Evolutionary conservation across 768 basidiomycete species (phyloP).

Genomic region (Pleurotus eryngii): DNA sequence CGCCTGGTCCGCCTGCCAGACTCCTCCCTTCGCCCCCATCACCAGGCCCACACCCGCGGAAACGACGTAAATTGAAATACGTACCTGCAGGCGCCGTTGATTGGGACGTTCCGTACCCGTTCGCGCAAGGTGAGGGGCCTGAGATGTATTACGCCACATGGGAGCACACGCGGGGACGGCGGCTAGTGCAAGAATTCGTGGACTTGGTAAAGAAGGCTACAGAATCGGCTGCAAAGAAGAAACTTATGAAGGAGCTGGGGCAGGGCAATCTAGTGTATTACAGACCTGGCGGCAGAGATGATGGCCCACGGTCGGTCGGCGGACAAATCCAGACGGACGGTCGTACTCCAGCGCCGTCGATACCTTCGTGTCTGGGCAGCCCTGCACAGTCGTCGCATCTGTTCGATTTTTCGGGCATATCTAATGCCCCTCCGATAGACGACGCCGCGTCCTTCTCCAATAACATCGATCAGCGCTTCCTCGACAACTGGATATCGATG

Average conservation of each 20-base stretch:
- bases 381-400: constrained; percentile 17
- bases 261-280: constrained; percentile 5
- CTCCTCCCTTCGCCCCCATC: background rate
- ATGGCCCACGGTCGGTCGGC: background rate
- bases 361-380: constrained; percentile 35
- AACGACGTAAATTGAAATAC: constrained; percentile 59
- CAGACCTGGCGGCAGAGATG: background rate
- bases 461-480: constrained; percentile 33
- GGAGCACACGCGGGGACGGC: constrained; percentile 61
- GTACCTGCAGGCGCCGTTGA: constrained; percentile 80
- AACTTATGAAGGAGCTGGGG: constrained; percentile 31
- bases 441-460: constrained; percentile 7
- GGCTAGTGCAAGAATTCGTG: constrained; percentile 59
- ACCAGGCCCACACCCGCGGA: constrained; percentile 21
- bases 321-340: background rate
- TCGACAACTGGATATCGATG: constrained; percentile 51
- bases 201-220: constrained; percentile 58
- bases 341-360: constrained; percentile 14
- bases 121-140: constrained; percentile 68
- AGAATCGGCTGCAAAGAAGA: constrained; percentile 57
- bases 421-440: constrained; percentile 5
- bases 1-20: background rate
- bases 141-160: constrained; percentile 59
- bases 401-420: constrained; percentile 1
- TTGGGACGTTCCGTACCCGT: constrained; percentile 85